phyloP scores from a whole-genome alignment of 83 land plant genomes.

The Diphasiastrum complanatum region DNA sequence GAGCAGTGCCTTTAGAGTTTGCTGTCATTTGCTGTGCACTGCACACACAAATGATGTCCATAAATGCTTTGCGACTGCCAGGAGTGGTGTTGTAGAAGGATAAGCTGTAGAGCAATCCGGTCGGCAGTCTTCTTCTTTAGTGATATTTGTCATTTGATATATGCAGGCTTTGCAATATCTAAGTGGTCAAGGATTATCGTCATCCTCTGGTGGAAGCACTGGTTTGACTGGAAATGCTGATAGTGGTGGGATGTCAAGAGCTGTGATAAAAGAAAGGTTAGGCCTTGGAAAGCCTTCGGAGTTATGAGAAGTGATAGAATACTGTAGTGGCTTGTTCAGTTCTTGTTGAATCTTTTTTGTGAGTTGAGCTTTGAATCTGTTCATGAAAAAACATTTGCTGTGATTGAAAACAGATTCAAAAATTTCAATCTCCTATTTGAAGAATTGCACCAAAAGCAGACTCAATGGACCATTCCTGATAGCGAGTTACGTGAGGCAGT shows the following conservation, averaged over 20 bases:
- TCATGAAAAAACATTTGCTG: neutral
- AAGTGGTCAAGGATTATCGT: constrained; percentile 56
- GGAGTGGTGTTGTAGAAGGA: neutral
- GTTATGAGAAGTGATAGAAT: neutral
- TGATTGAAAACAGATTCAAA: constrained; percentile 72
- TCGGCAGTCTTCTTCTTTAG: neutral
- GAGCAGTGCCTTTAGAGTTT: too few species aligned
- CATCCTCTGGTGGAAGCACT: constrained; percentile 55
- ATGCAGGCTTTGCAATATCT: constrained; percentile 72
- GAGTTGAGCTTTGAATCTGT: neutral
- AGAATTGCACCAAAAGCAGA: constrained; percentile 75
- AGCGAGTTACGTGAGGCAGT: constrained; percentile 74
- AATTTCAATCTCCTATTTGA: constrained; percentile 75
- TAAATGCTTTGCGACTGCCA: too few species aligned
- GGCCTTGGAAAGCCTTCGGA: neutral
- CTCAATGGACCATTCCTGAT: constrained; percentile 93
- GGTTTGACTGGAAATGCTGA: constrained; percentile 31
- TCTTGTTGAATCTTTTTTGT: constrained; percentile 2
- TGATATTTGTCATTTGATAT: too few species aligned
- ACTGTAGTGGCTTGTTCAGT: neutral
- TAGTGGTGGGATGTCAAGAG: constrained; percentile 60
- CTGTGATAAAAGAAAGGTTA: constrained; percentile 69
- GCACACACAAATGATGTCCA: too few species aligned
- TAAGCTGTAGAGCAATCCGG: neutral
- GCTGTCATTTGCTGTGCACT: too few species aligned